phyloP scores from a whole-genome alignment of 2,329 filamentous ascomycete species.

The Sporothrix phasma region DNA sequence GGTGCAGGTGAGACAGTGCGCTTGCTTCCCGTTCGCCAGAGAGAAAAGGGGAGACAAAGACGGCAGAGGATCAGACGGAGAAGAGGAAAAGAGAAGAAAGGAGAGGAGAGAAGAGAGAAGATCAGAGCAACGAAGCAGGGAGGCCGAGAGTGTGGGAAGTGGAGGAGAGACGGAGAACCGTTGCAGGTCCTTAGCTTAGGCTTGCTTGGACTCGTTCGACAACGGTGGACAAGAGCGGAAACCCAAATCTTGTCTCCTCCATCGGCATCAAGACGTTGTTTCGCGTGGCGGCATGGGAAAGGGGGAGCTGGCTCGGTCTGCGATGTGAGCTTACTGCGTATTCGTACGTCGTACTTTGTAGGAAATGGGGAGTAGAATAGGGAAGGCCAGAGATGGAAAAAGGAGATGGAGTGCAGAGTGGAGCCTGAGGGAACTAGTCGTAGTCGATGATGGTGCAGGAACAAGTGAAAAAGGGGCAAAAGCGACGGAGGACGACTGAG shows the following conservation, averaged over 20 bases:
- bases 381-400: constrained; percentile 4
- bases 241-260: background rate
- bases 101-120: background rate
- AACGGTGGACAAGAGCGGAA: background rate
- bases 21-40: constrained; percentile 8
- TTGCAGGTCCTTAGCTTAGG: too few species aligned
- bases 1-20: constrained; percentile 11
- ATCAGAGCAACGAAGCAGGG: background rate
- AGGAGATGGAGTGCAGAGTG: constrained; percentile 1
- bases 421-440: background rate
- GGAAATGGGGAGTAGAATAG: constrained; percentile 11
- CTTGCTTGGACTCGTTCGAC: too few species aligned
- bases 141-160: background rate
- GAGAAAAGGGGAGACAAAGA: background rate
- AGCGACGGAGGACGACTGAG: background rate
- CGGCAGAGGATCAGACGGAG: background rate
- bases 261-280: constrained; percentile 3
- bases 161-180: too few species aligned
- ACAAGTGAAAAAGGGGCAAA: background rate
- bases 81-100: background rate
- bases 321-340: constrained; percentile 4
- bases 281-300: constrained; percentile 10
- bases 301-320: constrained; percentile 5
- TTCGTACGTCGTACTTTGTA: too few species aligned
- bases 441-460: background rate